Evolutionary conservation across 1,284 basidiomycete genomes (phyloP).

Genomic region (Apiotrichum mycotoxinovorans): DNA sequence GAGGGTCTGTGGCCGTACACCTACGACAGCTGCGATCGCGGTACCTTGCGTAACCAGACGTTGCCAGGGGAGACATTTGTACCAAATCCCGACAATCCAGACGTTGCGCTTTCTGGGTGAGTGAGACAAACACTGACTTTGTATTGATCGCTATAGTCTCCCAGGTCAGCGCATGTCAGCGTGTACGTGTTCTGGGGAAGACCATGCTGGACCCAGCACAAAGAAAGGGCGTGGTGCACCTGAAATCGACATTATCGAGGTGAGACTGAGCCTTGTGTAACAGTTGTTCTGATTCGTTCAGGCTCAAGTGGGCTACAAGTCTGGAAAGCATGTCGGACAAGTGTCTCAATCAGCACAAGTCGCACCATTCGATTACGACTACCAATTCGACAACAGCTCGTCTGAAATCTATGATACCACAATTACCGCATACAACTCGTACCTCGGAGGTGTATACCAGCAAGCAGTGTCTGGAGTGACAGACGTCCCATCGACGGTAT

Average conservation of each 20-base stretch:
- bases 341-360: slow-evolving; percentile 58
- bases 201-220: slow-evolving; percentile 51
- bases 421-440: slow-evolving; percentile 65
- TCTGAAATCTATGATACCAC: slow-evolving; percentile 40
- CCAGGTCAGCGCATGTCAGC: slow-evolving; percentile 57
- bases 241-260: slow-evolving; percentile 58
- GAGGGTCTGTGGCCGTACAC: slow-evolving; percentile 57
- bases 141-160: slow-evolving; percentile 41
- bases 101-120: slow-evolving; percentile 15
- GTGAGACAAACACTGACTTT: not conserved
- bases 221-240: slow-evolving; percentile 52
- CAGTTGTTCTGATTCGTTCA: not conserved
- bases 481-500: slow-evolving; percentile 47
- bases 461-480: slow-evolving; percentile 72
- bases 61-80: not conserved
- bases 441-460: slow-evolving; percentile 73
- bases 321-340: slow-evolving; percentile 37
- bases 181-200: slow-evolving; percentile 56
- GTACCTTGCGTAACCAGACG: slow-evolving; percentile 64
- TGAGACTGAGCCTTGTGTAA: slow-evolving; percentile 9
- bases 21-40: slow-evolving; percentile 74
- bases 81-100: not conserved
- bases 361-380: slow-evolving; percentile 62
- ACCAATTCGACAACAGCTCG: slow-evolving; percentile 59
- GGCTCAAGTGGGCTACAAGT: slow-evolving; percentile 31